Base-by-base conservation (phyloP, 2,329 filamentous ascomycete species). In the Aspergillaceae sp. region DNA sequence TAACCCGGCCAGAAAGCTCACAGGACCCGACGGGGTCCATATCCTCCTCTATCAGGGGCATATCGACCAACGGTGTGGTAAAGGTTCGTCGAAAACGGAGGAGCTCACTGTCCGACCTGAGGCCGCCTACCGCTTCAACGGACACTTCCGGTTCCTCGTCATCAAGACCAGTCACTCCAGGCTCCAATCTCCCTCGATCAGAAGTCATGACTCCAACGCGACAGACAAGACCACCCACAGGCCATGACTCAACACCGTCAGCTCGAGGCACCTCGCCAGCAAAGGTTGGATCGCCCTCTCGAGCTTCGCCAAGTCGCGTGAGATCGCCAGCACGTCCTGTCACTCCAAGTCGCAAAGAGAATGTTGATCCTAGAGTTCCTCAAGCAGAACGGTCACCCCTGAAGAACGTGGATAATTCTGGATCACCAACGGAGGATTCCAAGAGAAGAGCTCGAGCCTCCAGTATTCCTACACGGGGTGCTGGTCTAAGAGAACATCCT, bases 31-130 rank as follows among this genome's bases (percentile, higher is more conserved):
- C 65, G 3, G 56, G 65, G 37, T 64, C 65, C 7, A 26, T 38
- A 3, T 60, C 79, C 32, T 71, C 70, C 19, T 76, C 75, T 4
- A 54, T 82, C 74, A 58, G 74, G 69, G 55, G 73, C 70, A 71
- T 72, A 64, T 69, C 72, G 61, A 52, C 57, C 53, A 59, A 67
- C 71, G 53, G 63, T 63, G 28, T 55, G 40, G 47, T 72, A 63
- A 52, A 65, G 65, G n/a, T 68, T 73, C 40, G 78, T 62, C 90
- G 83, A 70, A 96, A 94, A 72, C 79, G 91, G 46, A 83, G 91
- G 62, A 96, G 90, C 68, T 96, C 90, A 28, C 71, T 97, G 37
- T 95, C 90, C 4, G 91, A 97, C 64, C 74, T 97, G 41, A 85
- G 82, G 55, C 76, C 73, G 46, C 71, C 87, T 11, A 82, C 91